Evolutionary conservation across 495 filamentous ascomycete species (phyloP).

Genomic region (Bathelium albidoporum): DNA sequence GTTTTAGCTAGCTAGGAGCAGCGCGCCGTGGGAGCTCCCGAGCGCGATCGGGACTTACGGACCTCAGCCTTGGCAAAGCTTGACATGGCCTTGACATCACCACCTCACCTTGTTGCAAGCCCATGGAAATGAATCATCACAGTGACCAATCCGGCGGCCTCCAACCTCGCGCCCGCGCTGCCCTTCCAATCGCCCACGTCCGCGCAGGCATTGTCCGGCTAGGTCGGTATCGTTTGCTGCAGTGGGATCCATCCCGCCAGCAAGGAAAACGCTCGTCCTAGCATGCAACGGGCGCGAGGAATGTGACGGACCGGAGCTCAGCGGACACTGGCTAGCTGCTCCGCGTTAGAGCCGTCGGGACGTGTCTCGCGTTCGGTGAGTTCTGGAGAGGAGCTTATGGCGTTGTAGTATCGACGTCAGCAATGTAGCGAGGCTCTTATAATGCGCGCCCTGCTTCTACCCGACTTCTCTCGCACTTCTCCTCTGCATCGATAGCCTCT

Average conservation of each 20-base stretch:
- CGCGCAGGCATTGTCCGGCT: neutral
- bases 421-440: neutral
- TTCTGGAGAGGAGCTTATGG: neutral
- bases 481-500: neutral
- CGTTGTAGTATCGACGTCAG: neutral
- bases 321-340: neutral
- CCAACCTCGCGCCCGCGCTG: neutral
- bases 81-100: neutral
- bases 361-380: neutral
- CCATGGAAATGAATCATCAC: neutral
- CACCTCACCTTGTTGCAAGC: neutral
- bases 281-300: neutral
- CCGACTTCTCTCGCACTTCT: neutral
- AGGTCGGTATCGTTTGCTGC: neutral
- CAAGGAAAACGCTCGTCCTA: neutral
- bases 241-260: neutral
- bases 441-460: neutral
- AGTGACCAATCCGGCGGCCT: neutral
- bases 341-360: constrained; percentile 1
- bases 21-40: neutral
- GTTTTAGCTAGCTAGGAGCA: neutral
- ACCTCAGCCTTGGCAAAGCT: too few relatives aligned
- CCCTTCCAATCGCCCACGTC: neutral
- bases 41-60: neutral
- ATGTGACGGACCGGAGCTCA: neutral